Base-by-base conservation (phyloP, 106 monocot species). In the Platanthera zijinensis region DNA sequence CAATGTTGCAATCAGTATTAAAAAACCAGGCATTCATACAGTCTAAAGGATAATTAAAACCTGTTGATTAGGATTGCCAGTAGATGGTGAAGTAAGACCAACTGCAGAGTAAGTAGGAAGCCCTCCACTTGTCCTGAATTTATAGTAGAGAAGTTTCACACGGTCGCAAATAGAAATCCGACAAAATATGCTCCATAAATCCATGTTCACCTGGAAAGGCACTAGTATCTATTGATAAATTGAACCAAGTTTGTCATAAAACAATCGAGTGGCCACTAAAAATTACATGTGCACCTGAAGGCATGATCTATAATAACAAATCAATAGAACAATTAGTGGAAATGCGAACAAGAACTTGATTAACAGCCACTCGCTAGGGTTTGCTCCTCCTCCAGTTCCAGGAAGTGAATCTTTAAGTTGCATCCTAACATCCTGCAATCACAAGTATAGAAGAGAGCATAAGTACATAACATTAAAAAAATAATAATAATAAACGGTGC, bases 351-450 rank as follows among this genome's bases (percentile, higher is more conserved):
- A 79, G 68, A 99, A 59, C 71, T 80, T 87, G 79, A 94, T 80
- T 3, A 88, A 15, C 9, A 87, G 30, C 70, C 87, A 83, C 17
- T 92, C 87, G 51, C 75, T 78, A 85, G 88, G 88, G 74, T 81
- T 91, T 54, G 78, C 88, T 68, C 99, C 99, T 25, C 94, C 92
- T 72, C 81, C 91, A 76, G 94, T 94, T 73, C 99, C 94, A 69
- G 99, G 99, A 83, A 99, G 88, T 74, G 99, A 84, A 76, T 89
- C 94, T 48, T 85, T 80, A 69, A 99, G 94, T 10, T 81, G 81
- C 85, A 85, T 76, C 13, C 99, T 78, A 69, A 85, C 85, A 85
- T 79, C 86, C 99, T 99, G 85, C 76, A 74, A 18, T 3, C 45
- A 47, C 5, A 8, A 48, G 3, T 48, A 70, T 70, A 70, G 7